Base-by-base conservation (phyloP, 192 early-diverging fungal species). In the Gonapodya sp. region DNA sequence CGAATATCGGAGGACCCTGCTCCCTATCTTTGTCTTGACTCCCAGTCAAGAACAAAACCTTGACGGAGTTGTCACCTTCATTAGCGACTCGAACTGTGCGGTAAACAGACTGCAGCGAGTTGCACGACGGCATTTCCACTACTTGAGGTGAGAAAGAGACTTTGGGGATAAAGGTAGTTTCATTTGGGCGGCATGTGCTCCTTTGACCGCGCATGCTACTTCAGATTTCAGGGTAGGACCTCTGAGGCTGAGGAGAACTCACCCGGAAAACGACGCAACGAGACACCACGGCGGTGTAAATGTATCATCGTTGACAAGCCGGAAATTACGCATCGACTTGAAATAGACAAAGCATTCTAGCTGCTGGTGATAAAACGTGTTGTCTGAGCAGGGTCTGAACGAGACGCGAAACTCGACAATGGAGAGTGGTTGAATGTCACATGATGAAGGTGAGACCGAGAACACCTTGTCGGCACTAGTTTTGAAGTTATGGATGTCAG, bases 241-340 rank as follows among this genome's bases (percentile, higher is more conserved):
- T 73, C 18, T 31, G 35, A n/a, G n/a, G 8, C 46, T 64, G 8
- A 24, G 24, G 46, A 24, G 8, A 64, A 64, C 82, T 73, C 83
- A 89, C 88, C 89, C 89, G 46, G 86, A 83, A 16, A 90, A 81
- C 33, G 83, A 83, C 31, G 87, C 87, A 32, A 88, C 89, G 2
- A 90, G 80, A 79, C 89, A 90, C 88, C 88, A 90, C 1, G 89
- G 87, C 2, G 89, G 89, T 24, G 89, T 90, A 73, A 90, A 90
- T 16, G 88, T 90, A 35, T 89, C 87, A 73, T 89, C 84, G 74
- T 87, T 88, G 2, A 90, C 89, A 2, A 90, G 83, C 33, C 89
- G 80, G 73, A 90, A 90, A 80, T 89, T 90, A 16, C 89, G 36
- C 89, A 90, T 90, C 81, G 84, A 86, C 78, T 90, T 90, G 83